A percentile compares a stretch with the other conserved stretches of the same genome.
Conservation (phyloP, 768 basidiomycete species). For the Boletus rubropictus region DNA sequence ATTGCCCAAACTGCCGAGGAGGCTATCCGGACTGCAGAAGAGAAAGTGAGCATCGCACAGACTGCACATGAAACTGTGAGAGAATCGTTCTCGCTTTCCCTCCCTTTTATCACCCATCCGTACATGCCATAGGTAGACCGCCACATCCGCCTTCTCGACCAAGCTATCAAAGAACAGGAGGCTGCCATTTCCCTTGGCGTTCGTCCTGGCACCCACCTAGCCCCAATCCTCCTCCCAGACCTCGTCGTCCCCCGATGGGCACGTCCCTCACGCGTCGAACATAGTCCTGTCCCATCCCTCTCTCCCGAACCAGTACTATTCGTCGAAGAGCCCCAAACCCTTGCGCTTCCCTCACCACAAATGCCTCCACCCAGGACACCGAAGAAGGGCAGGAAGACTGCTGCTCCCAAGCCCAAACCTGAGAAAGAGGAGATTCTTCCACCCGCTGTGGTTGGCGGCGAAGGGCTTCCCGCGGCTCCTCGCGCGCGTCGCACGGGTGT, state of each 20-base stretch:
- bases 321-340: slow-evolving; percentile 9
- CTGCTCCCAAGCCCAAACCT: slow-evolving; percentile 8
- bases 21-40: slow-evolving; percentile 57
- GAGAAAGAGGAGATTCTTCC: slow-evolving; percentile 18
- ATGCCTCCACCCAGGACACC: slow-evolving; percentile 12
- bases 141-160: slow-evolving; percentile 72
- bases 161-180: slow-evolving; percentile 62
- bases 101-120: background rate
- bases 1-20: slow-evolving; percentile 59
- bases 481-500: slow-evolving; percentile 26
- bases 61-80: slow-evolving; percentile 66
- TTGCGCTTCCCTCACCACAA: slow-evolving; percentile 10
- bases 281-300: slow-evolving; percentile 39
- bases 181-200: slow-evolving; percentile 48
- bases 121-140: slow-evolving; percentile 56
- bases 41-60: slow-evolving; percentile 72
- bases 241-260: slow-evolving; percentile 51
- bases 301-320: slow-evolving; percentile 26
- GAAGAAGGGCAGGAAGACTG: slow-evolving; percentile 23
- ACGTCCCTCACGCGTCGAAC: slow-evolving; percentile 38
- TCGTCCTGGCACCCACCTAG: slow-evolving; percentile 48
- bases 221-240: slow-evolving; percentile 56
- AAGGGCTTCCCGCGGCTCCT: slow-evolving; percentile 5
- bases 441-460: slow-evolving; percentile 1
- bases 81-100: background rate